Evolutionary conservation across 2,329 filamentous ascomycete species (phyloP), one percentile per base, ranked within the genome.

Genomic region (Penicillium sp.): DNA sequence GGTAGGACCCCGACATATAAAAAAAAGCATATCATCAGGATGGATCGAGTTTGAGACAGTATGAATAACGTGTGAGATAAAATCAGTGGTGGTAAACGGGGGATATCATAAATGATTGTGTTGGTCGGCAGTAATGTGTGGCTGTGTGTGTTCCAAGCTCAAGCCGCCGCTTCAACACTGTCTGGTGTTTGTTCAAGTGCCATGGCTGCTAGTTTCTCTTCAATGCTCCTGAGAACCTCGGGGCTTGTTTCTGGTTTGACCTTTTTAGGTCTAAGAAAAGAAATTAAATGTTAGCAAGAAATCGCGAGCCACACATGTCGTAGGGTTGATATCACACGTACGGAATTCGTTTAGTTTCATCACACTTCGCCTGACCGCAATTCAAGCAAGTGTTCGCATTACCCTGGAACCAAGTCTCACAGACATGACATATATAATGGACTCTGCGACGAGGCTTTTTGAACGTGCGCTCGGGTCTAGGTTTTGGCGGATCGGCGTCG

Each of bases 371-470:
- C 55, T 80, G 75, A 5, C 73, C 71, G 59, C 78, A 80, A 39
- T 66, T 71, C 1, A 59, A 47, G 64, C 78, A 80, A 19, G 49
- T 65, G 6, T 65, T 71, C 17, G 73, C 68, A 4, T 70, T 67
- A 15, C 70, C 63, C 25, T 64, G 61, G 58, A 73, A 79, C 9
- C 69, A 8, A 3, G 67, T 72, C 2, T 66, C 61, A 61, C 78
- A 80, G 15, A 66, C 58, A 61, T 79, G 74, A 53, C 78, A 80
- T 19, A 68, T 71, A 64, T 77, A 80, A 53, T 74, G 72, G 6
- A 79, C 71, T 21, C 75, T 62, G 29, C 65, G 72, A 15, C 74
- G 71, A 6, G 73, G 66, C 44, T 73, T 76, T 54, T 68, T 74
- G 65, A 65, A 77, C 15, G 71, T 71, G n/a, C 75, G 70, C 50